Conservation (phyloP, 306 rosid species). For the Glycine latifolia region DNA sequence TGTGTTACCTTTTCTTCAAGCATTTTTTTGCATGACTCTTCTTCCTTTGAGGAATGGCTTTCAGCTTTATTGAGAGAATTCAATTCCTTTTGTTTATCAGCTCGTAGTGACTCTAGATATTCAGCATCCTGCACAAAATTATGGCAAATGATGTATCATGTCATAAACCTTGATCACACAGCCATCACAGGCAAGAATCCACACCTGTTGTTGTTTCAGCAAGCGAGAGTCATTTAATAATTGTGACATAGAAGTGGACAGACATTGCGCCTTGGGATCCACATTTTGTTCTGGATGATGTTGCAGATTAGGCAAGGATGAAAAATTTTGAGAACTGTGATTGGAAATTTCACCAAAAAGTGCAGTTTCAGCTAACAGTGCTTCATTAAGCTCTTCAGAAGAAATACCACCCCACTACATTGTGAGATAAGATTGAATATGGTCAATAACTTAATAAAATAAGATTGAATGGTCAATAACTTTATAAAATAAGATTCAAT, state of each 20-base stretch:
- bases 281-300: slow-evolving; percentile 45
- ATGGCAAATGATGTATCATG: not conserved
- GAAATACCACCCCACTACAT: slow-evolving; percentile 76
- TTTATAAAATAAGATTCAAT: too few relatives aligned
- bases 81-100: slow-evolving; percentile 61
- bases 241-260: slow-evolving; percentile 37
- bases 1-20: slow-evolving; percentile 47
- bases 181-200: slow-evolving; percentile 15
- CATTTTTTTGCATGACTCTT: slow-evolving; percentile 46
- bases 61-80: slow-evolving; percentile 53
- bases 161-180: slow-evolving; percentile 35
- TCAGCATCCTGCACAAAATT: slow-evolving; percentile 58
- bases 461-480: too few relatives aligned
- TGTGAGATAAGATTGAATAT: not conserved
- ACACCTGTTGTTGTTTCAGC: slow-evolving; percentile 76
- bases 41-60: slow-evolving; percentile 49
- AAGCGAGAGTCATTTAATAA: slow-evolving; percentile 52
- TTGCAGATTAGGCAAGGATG: slow-evolving; percentile 51
- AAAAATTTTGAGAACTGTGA: slow-evolving; percentile 42
- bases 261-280: slow-evolving; percentile 45
- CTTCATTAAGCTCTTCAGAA: slow-evolving; percentile 77
- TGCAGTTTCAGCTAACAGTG: slow-evolving; percentile 70
- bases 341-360: slow-evolving; percentile 56
- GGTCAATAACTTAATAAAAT: too few relatives aligned
- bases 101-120: slow-evolving; percentile 57